A percentile compares a stretch with the other conserved stretches of the same genome.
phyloP scores from a whole-genome alignment of 2,329 filamentous ascomycete species.

The Apiospora rasikravindrae region DNA sequence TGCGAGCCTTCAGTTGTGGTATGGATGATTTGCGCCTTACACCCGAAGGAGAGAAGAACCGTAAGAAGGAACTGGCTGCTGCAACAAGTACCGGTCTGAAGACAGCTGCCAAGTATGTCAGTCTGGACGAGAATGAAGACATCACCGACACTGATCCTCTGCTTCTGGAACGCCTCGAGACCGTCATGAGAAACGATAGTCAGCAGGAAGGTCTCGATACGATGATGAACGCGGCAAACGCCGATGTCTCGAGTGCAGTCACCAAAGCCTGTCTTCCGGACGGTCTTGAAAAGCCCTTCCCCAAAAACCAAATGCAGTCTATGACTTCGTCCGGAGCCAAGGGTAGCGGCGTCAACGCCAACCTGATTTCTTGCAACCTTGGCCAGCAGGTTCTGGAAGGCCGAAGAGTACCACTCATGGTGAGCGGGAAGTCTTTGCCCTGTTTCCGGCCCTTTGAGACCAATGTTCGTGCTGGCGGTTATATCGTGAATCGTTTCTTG shows the following conservation, averaged over 20 bases:
- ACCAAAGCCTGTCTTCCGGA: conserved; percentile 80
- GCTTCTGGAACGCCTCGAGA: conserved; percentile 79
- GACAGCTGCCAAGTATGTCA: conserved; percentile 88
- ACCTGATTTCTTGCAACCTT: conserved; percentile 95
- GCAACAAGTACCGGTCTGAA: conserved; percentile 75
- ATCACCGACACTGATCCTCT: conserved; percentile 67
- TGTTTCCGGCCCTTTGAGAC: conserved; percentile 95
- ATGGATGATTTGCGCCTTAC: conserved; percentile 95
- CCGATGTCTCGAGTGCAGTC: conserved; percentile 75
- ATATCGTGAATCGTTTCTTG: conserved; percentile 94
- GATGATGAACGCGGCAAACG: conserved; percentile 76
- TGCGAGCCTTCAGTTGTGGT: conserved; percentile 95
- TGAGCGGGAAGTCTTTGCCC: conserved; percentile 93
- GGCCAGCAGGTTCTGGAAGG: conserved; percentile 97
- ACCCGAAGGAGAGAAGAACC: conserved; percentile 72
- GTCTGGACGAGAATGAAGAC: conserved; percentile 67
- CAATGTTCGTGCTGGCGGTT: conserved; percentile 86
- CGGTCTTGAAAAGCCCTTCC: conserved; percentile 89
- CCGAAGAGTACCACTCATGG: conserved; percentile 93
- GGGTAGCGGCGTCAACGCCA: conserved; percentile 90
- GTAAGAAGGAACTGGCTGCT: conserved; percentile 70
- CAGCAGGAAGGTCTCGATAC: conserved; percentile 93
- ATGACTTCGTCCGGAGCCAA: conserved; percentile 99
- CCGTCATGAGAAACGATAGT: conserved; percentile 85
- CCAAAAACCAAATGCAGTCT: conserved; percentile 97